Base-by-base conservation (phyloP, 2,329 filamentous ascomycete genomes). In the Stagonosporopsis cucurbitacearum region DNA sequence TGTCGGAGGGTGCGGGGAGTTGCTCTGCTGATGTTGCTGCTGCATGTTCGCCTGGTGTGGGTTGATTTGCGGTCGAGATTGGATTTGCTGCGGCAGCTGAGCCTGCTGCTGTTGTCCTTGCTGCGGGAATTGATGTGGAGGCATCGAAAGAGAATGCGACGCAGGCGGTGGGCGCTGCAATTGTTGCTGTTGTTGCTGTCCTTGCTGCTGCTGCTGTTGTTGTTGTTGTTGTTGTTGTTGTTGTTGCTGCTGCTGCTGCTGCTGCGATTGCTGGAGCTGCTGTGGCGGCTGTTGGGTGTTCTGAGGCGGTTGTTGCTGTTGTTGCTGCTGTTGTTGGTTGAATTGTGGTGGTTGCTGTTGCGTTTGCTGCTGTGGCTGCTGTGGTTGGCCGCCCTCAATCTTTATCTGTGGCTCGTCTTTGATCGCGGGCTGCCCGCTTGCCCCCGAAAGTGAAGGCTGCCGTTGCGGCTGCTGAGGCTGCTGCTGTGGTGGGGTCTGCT, bases 381-480 rank as follows among this genome's bases (percentile, higher is more conserved):
- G 58, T 37, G 58, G 45, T 32, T 65, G 62, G 22, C 63, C 68
- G n/a, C 66, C 68, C 52, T 76, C 73, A n/a, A 72, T 50, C 58
- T 76, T 76, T 51, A 76, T 71, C 20, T 73, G 70, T 5, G 71
- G 70, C 57, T 73, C 68, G 32, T 68, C 68, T 42, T 74, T 73
- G 20, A 73, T 62, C 26, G 62, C 64, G 23, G 60, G 50, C 42
- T 71, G 70, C 6, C 50, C 45, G 12, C 58, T 59, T 20, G 70
- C 65, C 22, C 61, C 66, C 15, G 63, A 62, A 30, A 72, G 70
- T 15, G 65, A 69, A 30, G 68, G 68, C 40, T 74, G 71, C 20
- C 64, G 63, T 36, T 66, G 67, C 36, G 44, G 62, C 45, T 68
- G 67, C 47, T 62, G 66, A 22, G 56, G 46, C 35, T 44, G 53